These are phyloP conservation scores for Eragrostis nindensis DNA, from an alignment of 176 grass and related monocot genomes.

Conservation along the genomic window DNA sequence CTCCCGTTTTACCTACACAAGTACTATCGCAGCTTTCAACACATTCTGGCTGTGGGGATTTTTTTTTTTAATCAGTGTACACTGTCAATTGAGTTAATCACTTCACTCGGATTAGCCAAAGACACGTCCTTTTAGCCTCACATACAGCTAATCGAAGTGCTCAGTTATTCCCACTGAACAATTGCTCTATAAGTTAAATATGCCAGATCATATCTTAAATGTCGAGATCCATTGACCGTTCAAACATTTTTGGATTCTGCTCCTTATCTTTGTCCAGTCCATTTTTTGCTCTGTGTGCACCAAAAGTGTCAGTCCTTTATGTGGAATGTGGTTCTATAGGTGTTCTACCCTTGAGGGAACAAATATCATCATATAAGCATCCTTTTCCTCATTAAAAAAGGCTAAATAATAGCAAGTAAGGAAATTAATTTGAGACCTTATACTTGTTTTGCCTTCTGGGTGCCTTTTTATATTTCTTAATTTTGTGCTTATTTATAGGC, in stretches of 20 bases:
- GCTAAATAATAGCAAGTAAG: no score
- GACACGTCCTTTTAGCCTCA: background rate
- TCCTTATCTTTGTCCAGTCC: background rate
- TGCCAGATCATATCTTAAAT: background rate
- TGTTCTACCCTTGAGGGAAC: background rate
- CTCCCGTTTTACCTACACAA: background rate
- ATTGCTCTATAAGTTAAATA: background rate
- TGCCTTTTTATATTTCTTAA: no score
- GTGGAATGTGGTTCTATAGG: background rate
- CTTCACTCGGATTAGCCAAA: constrained; percentile 6
- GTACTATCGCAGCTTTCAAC: background rate
- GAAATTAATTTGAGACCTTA: no score
- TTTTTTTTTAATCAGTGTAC: background rate
- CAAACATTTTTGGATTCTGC: background rate
- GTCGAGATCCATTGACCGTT: background rate
- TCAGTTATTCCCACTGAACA: background rate
- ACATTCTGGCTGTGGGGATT: background rate
- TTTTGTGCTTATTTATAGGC: background rate
- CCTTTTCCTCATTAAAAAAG: no score
- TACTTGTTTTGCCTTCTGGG: no score
- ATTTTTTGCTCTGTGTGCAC: background rate
- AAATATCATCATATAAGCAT: background rate
- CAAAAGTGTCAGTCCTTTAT: background rate
- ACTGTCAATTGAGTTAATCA: background rate
- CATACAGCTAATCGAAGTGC: background rate